Evolutionary conservation across 352 stramenopile genomes (phyloP), one percentile per base, ranked within the genome.

Genomic region (Phytophthora capsici): DNA sequence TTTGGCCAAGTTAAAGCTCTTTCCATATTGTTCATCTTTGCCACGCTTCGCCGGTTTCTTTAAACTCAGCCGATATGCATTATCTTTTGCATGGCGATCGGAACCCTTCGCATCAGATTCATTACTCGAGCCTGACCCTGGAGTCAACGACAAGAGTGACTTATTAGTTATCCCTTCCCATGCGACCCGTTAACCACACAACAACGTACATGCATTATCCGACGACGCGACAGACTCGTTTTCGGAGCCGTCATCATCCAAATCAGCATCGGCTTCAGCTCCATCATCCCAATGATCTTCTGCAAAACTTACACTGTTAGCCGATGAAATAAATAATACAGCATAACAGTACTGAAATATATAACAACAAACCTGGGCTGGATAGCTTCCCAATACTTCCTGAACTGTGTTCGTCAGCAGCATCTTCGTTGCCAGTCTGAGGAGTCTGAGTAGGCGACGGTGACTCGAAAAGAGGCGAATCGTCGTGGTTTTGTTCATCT

Each of bases 21-120:
- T 78, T 37, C 60, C 56, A 48, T 75, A 72, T 43, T 75, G 66
- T 13, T 78, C 66, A 14, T 75, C 66, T 66, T 78, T 75, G 17
- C 66, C 61, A 17, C 60, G 66, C 36, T 71, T 75, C 2, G 45
- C 57, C 37, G 51, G 46, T 57, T 71, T 69, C 37, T 61, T 69
- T 25, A 46, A 63, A 19, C 23, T 14, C 8, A 34, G 28, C 28
- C 8, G 9, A 34, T 34, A 34, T 28, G 23, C 26, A 47, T 62
- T 45, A 9, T 50, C 47, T 30, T 66, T 66, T 34, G 40, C 16
- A 60, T 66, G 26, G 16, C 41, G 22, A 28, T 57, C 26, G 44
- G 20, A 45, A 23, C 51, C 43, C 44, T 73, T 77, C 20, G 58
- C 36, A 28, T 71, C 52, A 25, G 43, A 74, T 1, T 41, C 44